Conservation (phyloP, 768 basidiomycete genomes). For the Calocera viscosa region DNA sequence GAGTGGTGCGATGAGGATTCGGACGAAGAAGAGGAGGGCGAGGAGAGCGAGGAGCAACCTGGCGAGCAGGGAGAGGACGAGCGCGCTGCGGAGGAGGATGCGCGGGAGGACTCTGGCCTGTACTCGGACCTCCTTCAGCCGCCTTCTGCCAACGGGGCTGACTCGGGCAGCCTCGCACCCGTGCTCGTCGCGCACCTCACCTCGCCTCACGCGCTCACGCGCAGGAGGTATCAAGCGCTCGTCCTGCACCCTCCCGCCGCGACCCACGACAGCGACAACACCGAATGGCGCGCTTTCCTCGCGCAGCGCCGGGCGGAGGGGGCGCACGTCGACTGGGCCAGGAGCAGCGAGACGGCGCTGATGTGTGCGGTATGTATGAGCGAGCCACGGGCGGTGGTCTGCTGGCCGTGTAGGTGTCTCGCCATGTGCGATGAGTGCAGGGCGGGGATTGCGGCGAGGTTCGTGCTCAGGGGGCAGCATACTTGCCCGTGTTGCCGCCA, state of each 20-base stretch:
- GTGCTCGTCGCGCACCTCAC: conserved; percentile 2
- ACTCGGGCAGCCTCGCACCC: background rate
- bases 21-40: background rate
- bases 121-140: conserved; percentile 1
- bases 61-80: background rate
- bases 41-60: too few relatives aligned
- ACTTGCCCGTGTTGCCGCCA: background rate
- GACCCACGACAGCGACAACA: background rate
- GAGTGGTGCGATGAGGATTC: background rate
- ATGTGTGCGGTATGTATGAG: background rate
- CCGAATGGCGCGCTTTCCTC: background rate
- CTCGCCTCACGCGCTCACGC: background rate
- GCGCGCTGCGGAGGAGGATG: background rate
- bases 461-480: background rate
- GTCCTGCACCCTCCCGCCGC: background rate
- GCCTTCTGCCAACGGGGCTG: background rate
- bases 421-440: conserved; percentile 1
- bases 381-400: background rate
- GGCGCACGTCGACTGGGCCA: background rate
- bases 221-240: background rate
- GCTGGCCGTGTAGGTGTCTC: background rate
- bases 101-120: background rate
- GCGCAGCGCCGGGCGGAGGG: background rate
- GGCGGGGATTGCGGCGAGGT: background rate
- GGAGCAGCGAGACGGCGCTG: background rate